Conservation (phyloP, 208 protist genomes). For the Herpetomonas samuelpessoai region DNA sequence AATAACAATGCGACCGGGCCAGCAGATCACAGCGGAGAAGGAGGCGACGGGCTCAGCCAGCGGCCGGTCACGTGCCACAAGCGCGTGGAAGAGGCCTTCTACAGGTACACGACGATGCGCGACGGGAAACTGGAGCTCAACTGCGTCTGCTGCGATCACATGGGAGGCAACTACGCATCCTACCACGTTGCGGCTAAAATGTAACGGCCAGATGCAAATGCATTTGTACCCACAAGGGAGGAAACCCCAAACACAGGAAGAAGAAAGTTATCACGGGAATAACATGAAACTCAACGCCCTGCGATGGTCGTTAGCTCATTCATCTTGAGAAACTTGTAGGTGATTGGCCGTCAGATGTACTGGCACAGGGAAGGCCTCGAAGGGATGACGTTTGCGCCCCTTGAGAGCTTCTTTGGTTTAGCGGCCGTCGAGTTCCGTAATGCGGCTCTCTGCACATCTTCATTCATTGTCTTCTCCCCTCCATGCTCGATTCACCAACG, state of each 20-base stretch:
- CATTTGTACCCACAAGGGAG: not conserved
- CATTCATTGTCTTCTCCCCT: too few relatives aligned
- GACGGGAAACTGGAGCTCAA: constrained; percentile 80
- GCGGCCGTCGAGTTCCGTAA: too few relatives aligned
- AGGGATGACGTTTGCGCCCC: too few relatives aligned
- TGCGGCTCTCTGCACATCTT: too few relatives aligned
- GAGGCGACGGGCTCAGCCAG: constrained; percentile 10
- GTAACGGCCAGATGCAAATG: constrained; percentile 2
- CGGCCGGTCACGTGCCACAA: constrained; percentile 26
- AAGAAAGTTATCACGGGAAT: too few relatives aligned
- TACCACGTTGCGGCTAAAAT: constrained; percentile 56
- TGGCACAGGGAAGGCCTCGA: too few relatives aligned
- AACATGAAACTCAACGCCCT: too few relatives aligned
- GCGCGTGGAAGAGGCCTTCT: constrained; percentile 65
- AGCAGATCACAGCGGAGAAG: not conserved
- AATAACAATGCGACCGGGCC: constrained; percentile 8
- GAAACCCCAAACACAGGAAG: not conserved
- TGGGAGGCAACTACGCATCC: constrained; percentile 84
- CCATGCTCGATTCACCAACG: too few relatives aligned
- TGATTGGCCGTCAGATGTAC: too few relatives aligned
- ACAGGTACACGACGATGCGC: constrained; percentile 73
- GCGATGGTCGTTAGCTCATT: too few relatives aligned
- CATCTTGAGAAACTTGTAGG: too few relatives aligned
- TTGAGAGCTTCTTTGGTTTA: too few relatives aligned
- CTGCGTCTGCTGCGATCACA: constrained; percentile 90